These are phyloP conservation scores for Chaetothyriales sp. DNA, from an alignment of 2,329 filamentous ascomycete species.

Conservation along the genomic window DNA sequence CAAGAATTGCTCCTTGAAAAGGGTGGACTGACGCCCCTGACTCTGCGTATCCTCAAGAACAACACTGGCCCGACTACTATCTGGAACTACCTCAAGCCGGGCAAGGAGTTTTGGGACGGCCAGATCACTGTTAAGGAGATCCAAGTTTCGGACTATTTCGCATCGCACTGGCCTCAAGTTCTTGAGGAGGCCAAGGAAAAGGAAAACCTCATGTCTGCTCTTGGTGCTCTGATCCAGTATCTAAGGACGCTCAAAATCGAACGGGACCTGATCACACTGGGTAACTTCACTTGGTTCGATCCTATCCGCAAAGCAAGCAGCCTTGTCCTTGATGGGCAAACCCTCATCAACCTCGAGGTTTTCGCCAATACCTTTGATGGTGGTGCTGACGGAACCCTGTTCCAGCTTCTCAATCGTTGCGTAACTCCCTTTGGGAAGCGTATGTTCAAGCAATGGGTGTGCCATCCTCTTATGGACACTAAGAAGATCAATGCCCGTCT, in stretches of 20 bases:
- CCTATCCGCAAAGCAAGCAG: conserved; percentile 85
- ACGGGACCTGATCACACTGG: conserved; percentile 69
- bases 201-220: conserved; percentile 74
- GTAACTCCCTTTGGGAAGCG: conserved; percentile 95
- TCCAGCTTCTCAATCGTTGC: conserved; percentile 80
- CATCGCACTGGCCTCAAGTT: conserved; percentile 62
- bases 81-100: conserved; percentile 84
- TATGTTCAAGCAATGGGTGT: conserved; percentile 92
- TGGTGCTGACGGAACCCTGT: conserved; percentile 71
- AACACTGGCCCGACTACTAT: conserved; percentile 85
- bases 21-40: conserved; percentile 71
- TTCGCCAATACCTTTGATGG: conserved; percentile 90
- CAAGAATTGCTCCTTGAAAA: conserved; percentile 85
- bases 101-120: conserved; percentile 80
- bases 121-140: conserved; percentile 73
- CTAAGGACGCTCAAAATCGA: conserved; percentile 79
- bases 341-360: conserved; percentile 92
- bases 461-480: conserved; percentile 80
- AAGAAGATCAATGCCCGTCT: conserved; percentile 81
- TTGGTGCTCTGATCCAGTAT: conserved; percentile 81
- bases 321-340: conserved; percentile 86
- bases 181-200: conserved; percentile 62
- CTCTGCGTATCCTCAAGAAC: conserved; percentile 85
- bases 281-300: conserved; percentile 82
- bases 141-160: conserved; percentile 66